These are phyloP conservation scores for Dactylorhiza incarnata DNA, from an alignment of 106 monocot species.

Conservation along the genomic window DNA sequence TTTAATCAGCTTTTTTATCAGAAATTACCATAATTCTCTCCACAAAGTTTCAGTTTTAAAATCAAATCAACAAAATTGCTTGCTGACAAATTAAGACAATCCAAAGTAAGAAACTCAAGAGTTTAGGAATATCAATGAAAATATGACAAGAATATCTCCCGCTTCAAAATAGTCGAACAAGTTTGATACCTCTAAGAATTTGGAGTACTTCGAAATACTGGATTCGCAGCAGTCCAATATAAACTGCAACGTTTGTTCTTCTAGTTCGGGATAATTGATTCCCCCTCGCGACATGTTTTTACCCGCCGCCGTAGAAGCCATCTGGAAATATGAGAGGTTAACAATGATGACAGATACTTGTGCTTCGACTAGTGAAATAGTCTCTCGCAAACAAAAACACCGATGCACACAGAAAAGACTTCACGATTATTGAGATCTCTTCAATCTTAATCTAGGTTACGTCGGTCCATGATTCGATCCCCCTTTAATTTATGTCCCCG, in stretches of 20 bases:
- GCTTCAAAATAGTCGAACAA: not conserved
- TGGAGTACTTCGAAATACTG: constrained; percentile 70
- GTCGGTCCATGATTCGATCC: too few relatives aligned
- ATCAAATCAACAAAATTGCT: not conserved
- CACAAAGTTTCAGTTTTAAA: too few relatives aligned
- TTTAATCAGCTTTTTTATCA: not conserved
- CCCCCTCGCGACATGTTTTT: constrained; percentile 25
- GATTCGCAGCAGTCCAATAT: constrained; percentile 76
- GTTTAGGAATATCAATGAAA: not conserved
- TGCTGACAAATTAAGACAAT: not conserved
- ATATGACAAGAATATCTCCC: not conserved
- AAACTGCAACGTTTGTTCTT: constrained; percentile 76
- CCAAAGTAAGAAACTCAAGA: too few relatives aligned
- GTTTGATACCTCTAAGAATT: constrained; percentile 64
- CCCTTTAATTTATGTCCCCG: too few relatives aligned
- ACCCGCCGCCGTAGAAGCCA: constrained; percentile 70
- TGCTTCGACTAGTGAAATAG: not conserved
- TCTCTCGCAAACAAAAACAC: too few relatives aligned
- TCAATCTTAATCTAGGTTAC: too few relatives aligned
- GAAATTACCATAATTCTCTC: not conserved
- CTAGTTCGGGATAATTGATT: constrained; percentile 59
- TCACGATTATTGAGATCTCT: too few relatives aligned
- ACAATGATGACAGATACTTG: not conserved
- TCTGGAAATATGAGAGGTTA: constrained; percentile 27
- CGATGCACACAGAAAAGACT: too few relatives aligned